Evolutionary conservation across 306 rosid genomes (phyloP).

Genomic region (Cucumis melo): DNA sequence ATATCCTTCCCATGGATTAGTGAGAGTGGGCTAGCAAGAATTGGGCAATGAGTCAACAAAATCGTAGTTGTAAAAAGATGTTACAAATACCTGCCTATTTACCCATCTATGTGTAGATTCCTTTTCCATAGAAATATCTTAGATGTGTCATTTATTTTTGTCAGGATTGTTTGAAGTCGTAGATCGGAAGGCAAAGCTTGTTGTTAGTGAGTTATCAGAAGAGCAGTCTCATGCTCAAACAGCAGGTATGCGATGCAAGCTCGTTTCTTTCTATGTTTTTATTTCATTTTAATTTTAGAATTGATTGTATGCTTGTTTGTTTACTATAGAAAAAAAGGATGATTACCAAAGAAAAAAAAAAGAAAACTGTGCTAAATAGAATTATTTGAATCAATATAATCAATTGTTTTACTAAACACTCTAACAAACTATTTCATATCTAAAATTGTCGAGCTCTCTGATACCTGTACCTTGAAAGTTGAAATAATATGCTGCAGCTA

Average conservation of each 20-base stretch:
- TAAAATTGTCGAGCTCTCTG: background rate
- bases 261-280: background rate
- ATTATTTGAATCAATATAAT: background rate
- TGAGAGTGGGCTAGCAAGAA: background rate
- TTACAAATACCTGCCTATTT: background rate
- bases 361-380: background rate
- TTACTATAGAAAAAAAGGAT: background rate
- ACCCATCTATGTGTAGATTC: background rate
- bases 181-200: conserved; percentile 89
- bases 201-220: conserved; percentile 55
- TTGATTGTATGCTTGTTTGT: background rate
- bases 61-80: background rate
- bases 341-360: too few relatives aligned
- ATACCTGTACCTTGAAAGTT: background rate
- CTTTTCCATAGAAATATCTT: background rate
- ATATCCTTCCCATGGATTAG: background rate
- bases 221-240: conserved; percentile 55
- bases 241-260: conserved; percentile 34
- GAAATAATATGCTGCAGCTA: background rate
- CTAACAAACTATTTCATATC: too few relatives aligned
- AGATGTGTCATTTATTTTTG: background rate
- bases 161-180: conserved; percentile 82
- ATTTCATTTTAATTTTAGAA: background rate
- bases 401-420: background rate
- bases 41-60: background rate